A percentile compares a stretch with the other conserved stretches of the same genome.
These are phyloP conservation scores for Podila verticillata DNA, from an alignment of 192 early-diverging fungal genomes.

Conservation along the genomic window DNA sequence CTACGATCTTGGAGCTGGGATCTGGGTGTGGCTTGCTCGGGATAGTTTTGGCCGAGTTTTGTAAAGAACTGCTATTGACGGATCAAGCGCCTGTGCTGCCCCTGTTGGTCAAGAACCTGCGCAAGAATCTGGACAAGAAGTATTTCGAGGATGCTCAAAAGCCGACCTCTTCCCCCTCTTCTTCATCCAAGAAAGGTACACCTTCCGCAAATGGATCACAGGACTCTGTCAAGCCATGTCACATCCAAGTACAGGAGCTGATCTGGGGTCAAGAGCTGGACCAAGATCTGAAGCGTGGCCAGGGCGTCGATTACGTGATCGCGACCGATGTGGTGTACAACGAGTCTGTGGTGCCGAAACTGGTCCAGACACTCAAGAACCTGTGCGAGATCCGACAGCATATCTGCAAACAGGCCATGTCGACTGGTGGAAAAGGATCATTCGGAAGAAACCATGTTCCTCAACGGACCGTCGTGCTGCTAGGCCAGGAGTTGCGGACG, in stretches of 20 bases:
- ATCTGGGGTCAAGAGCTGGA: constrained; percentile 54
- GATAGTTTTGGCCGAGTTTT: constrained; percentile 51
- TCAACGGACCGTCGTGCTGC: constrained; percentile 33
- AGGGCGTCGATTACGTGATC: constrained; percentile 45
- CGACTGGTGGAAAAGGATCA: neutral
- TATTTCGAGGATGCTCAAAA: constrained; percentile 14
- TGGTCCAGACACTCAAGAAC: constrained; percentile 43
- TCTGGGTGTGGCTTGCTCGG: constrained; percentile 59
- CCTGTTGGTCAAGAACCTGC: constrained; percentile 53
- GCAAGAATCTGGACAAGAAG: constrained; percentile 51
- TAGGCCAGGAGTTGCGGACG: constrained; percentile 52
- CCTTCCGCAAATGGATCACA: constrained; percentile 1
- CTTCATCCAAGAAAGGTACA: neutral
- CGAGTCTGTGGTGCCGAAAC: constrained; percentile 46
- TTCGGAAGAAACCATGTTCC: neutral
- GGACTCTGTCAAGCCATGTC: constrained; percentile 13
- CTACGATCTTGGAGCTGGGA: constrained; percentile 49
- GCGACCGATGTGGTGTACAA: constrained; percentile 59
- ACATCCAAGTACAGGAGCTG: constrained; percentile 49
- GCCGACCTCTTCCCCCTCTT: neutral
- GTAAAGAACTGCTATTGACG: constrained; percentile 49
- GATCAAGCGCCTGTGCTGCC: constrained; percentile 56
- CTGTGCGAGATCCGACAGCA: constrained; percentile 30
- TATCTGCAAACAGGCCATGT: constrained; percentile 4
- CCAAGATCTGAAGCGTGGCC: constrained; percentile 28